These are phyloP conservation scores for Cephaloascus albidus DNA, from an alignment of 805 yeast genomes.

Conservation along the genomic window DNA sequence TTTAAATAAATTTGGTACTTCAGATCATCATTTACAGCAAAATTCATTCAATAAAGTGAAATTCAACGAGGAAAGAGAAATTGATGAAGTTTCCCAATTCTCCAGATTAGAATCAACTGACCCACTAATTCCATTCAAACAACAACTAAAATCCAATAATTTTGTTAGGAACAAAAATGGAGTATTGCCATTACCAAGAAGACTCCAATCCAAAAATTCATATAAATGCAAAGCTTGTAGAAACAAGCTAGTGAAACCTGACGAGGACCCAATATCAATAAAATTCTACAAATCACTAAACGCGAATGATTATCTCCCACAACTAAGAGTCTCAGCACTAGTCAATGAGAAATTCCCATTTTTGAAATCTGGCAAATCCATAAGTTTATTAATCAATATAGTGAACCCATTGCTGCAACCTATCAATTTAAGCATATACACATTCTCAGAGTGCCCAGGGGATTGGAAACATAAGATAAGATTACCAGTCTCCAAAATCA, in stretches of 20 bases:
- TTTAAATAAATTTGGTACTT: background rate
- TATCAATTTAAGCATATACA: conserved; percentile 6
- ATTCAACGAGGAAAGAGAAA: background rate
- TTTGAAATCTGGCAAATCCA: background rate
- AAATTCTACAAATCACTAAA: conserved; percentile 6
- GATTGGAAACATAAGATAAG: conserved; percentile 1
- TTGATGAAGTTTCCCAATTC: background rate
- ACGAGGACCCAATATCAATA: conserved; percentile 8
- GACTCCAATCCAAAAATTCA: conserved; percentile 6
- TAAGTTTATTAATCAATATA: conserved; percentile 3
- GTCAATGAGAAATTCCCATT: background rate
- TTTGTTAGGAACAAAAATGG: background rate
- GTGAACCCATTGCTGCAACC: conserved; percentile 7
- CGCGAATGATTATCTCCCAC: conserved; percentile 13
- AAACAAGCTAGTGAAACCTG: conserved; percentile 7
- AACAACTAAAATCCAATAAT: background rate
- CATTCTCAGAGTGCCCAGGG: conserved; percentile 3
- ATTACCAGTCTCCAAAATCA: conserved; percentile 9
- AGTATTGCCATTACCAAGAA: conserved; percentile 9
- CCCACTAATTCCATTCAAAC: background rate
- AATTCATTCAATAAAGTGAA: background rate
- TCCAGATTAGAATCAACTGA: background rate
- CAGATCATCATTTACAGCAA: background rate
- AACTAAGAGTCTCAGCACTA: conserved; percentile 4
- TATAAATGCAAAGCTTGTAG: conserved; percentile 12